These are phyloP conservation scores for Pseudozyma hubeiensis DNA, from an alignment of 1,284 basidiomycete species.

Conservation along the genomic window DNA sequence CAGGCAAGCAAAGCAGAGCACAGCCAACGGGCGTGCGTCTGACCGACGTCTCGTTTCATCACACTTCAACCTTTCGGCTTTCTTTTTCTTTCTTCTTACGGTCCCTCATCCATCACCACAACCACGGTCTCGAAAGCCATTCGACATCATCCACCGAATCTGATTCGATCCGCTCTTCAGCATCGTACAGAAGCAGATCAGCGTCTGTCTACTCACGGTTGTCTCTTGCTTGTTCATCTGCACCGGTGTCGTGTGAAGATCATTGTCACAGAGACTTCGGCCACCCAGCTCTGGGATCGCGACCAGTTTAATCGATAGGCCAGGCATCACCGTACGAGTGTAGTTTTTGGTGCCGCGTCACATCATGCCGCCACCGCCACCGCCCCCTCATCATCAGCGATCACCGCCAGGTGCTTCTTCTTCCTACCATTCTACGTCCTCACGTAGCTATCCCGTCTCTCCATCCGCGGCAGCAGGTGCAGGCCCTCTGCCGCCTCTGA, in stretches of 20 bases:
- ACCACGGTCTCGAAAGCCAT: neutral
- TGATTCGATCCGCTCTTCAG: no score
- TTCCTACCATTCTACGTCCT: slow-evolving; percentile 20
- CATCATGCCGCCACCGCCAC: slow-evolving; percentile 30
- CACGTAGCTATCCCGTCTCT: slow-evolving; percentile 30
- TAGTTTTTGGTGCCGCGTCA: neutral
- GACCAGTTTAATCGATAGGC: no score
- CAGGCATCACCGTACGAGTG: no score
- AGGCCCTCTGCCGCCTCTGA: slow-evolving; percentile 31
- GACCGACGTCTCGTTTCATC: slow-evolving; percentile 3
- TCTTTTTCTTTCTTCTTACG: slow-evolving; percentile 1
- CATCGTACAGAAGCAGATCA: no score
- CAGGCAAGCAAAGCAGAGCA: neutral
- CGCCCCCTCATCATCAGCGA: slow-evolving; percentile 14
- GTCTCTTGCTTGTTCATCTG: no score
- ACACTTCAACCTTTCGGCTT: neutral
- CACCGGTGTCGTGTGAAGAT: no score
- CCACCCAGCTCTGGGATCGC: no score
- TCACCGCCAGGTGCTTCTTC: slow-evolving; percentile 36
- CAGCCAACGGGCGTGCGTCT: neutral
- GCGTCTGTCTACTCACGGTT: no score
- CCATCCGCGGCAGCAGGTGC: slow-evolving; percentile 15
- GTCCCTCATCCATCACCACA: neutral
- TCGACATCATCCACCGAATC: no score
- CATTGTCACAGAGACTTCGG: no score